phyloP scores from a whole-genome alignment of 306 rosid species.

The Vachellia collinsii region DNA sequence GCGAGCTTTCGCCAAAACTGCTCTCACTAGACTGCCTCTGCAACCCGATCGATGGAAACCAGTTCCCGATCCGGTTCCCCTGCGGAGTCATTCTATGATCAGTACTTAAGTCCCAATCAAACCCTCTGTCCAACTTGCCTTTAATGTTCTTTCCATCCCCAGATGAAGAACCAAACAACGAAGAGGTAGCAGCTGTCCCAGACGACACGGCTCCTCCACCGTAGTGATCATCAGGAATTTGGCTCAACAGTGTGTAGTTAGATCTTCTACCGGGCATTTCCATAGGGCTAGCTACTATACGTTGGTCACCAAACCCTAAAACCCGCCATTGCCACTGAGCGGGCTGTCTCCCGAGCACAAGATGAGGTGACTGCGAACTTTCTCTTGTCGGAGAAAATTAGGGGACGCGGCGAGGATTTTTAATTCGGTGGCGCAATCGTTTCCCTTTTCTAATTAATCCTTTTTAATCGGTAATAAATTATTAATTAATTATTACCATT shows the following conservation, averaged over 20 bases:
- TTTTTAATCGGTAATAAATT: background rate
- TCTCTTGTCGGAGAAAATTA: constrained; percentile 46
- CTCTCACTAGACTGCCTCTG: constrained; percentile 91
- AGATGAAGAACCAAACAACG: constrained; percentile 54
- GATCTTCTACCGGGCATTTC: constrained; percentile 79
- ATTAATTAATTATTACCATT: background rate
- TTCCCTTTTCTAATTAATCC: background rate
- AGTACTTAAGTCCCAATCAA: constrained; percentile 60
- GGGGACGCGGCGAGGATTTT: constrained; percentile 14
- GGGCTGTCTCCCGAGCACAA: constrained; percentile 13
- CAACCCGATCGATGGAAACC: constrained; percentile 58
- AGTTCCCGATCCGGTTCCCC: constrained; percentile 67
- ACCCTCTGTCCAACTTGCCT: constrained; percentile 53
- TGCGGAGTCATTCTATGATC: constrained; percentile 63
- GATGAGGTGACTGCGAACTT: background rate
- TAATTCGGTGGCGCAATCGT: constrained; percentile 30
- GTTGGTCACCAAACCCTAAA: constrained; percentile 50
- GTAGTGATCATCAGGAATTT: constrained; percentile 60
- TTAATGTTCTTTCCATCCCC: constrained; percentile 60
- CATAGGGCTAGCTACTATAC: constrained; percentile 46
- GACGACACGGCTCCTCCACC: constrained; percentile 35
- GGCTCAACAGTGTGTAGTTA: constrained; percentile 69
- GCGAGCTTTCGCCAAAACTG: constrained; percentile 82
- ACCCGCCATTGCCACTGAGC: constrained; percentile 59
- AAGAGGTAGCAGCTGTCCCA: constrained; percentile 36